phyloP scores from a whole-genome alignment of 805 yeast genomes.

The Dipodascopsis uninucleata region DNA sequence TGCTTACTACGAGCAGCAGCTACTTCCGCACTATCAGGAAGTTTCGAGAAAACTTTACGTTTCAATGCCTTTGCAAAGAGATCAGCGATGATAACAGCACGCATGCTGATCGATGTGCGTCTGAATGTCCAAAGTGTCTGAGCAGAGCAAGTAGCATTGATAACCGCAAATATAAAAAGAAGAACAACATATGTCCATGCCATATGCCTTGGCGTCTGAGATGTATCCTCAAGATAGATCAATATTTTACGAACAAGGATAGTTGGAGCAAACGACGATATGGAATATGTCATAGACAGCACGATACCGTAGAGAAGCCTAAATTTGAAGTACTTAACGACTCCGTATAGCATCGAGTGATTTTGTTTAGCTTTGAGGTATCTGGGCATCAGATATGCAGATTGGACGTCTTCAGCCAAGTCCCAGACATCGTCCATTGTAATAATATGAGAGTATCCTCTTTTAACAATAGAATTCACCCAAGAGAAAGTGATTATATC shows the following conservation, averaged over 20 bases:
- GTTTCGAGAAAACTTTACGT: conserved; percentile 46
- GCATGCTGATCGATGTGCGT: conserved; percentile 85
- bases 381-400: conserved; percentile 59
- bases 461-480: conserved; percentile 66
- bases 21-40: conserved; percentile 16
- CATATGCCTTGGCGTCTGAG: conserved; percentile 54
- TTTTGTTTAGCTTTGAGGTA: conserved; percentile 15
- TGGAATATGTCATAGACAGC: conserved; percentile 17
- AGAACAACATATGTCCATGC: conserved; percentile 85
- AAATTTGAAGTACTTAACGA: conserved; percentile 8
- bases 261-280: conserved; percentile 73
- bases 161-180: conserved; percentile 61
- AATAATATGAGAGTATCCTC: conserved; percentile 57
- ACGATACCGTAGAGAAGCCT: conserved; percentile 13
- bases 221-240: conserved; percentile 77
- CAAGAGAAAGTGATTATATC: conserved; percentile 67
- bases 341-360: conserved; percentile 18
- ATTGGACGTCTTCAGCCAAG: conserved; percentile 70
- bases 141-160: conserved; percentile 63
- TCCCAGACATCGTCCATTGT: conserved; percentile 76
- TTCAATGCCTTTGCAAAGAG: conserved; percentile 90
- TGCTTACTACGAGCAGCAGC: conserved; percentile 16
- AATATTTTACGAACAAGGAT: conserved; percentile 70
- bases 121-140: conserved; percentile 86
- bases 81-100: conserved; percentile 84